phyloP scores from a whole-genome alignment of 2,329 filamentous ascomycete genomes.

The Elsinoe perseae region DNA sequence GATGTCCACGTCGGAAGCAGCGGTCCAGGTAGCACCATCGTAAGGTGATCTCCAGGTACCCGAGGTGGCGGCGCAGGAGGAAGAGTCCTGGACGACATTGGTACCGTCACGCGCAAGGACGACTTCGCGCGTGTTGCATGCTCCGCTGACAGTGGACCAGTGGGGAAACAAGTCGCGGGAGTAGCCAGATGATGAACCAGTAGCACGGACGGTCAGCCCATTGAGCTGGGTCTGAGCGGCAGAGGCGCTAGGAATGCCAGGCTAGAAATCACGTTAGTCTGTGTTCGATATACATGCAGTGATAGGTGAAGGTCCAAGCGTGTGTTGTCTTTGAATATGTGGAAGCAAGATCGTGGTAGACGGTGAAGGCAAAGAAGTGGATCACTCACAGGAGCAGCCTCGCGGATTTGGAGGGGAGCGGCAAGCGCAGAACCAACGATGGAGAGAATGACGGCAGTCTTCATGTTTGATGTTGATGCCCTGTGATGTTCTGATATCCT shows the following conservation, averaged over 20 bases:
- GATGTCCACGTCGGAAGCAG: conserved; percentile 65
- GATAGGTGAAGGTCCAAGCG: not conserved
- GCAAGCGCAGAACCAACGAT: conserved; percentile 10
- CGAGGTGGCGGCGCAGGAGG: conserved; percentile 54
- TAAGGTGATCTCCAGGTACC: conserved; percentile 67
- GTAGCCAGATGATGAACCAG: conserved; percentile 42
- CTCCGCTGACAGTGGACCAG: conserved; percentile 58
- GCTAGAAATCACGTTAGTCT: not conserved
- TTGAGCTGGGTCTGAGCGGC: conserved; percentile 20
- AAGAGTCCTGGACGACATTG: conserved; percentile 48
- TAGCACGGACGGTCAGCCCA: conserved; percentile 20
- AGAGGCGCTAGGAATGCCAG: conserved; percentile 6
- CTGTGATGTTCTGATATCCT: not conserved
- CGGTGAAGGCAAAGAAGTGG: not conserved
- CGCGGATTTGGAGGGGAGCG: conserved; percentile 10
- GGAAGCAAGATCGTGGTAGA: not conserved
- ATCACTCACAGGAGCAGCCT: conserved; percentile 6
- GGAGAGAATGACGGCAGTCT: conserved; percentile 11
- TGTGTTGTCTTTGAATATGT: not conserved
- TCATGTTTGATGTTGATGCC: conserved; percentile 1
- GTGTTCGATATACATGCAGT: not conserved
- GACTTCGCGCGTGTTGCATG: conserved; percentile 64
- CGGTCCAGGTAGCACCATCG: conserved; percentile 63
- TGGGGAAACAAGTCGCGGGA: conserved; percentile 61
- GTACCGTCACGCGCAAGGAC: conserved; percentile 68